These are phyloP conservation scores for Puccinia hordei DNA, from an alignment of 1,284 basidiomycete species.

Conservation along the genomic window DNA sequence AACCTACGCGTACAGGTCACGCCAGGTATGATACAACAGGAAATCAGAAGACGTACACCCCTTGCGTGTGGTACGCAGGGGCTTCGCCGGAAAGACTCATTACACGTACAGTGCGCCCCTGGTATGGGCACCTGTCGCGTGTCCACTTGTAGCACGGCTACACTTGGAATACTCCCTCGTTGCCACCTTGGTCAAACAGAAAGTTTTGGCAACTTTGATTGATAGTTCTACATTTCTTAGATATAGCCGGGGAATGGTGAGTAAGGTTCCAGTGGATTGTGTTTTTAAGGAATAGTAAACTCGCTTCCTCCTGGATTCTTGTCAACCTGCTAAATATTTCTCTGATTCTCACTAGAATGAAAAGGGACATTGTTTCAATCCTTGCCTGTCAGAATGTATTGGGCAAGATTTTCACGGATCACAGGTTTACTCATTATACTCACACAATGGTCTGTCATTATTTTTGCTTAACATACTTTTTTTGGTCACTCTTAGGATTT, in stretches of 20 bases:
- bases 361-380: slow-evolving; percentile 24
- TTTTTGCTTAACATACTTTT: background rate
- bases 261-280: background rate
- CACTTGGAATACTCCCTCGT: slow-evolving; percentile 22
- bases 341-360: background rate
- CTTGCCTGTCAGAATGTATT: slow-evolving; percentile 35
- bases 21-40: no score
- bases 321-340: background rate
- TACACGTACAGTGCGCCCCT: no score
- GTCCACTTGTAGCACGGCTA: no score
- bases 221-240: slow-evolving; percentile 27
- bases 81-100: no score
- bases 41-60: no score
- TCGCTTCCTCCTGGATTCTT: slow-evolving; percentile 30
- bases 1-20: no score
- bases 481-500: background rate
- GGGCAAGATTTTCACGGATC: slow-evolving; percentile 18
- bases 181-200: slow-evolving; percentile 23
- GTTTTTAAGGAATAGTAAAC: background rate
- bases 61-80: no score
- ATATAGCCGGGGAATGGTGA: slow-evolving; percentile 37
- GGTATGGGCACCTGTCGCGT: no score
- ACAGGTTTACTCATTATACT: slow-evolving; percentile 22
- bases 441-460: slow-evolving; percentile 33
- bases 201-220: slow-evolving; percentile 16